phyloP scores from a whole-genome alignment of 805 yeast species.

The Ogataea sp. region DNA sequence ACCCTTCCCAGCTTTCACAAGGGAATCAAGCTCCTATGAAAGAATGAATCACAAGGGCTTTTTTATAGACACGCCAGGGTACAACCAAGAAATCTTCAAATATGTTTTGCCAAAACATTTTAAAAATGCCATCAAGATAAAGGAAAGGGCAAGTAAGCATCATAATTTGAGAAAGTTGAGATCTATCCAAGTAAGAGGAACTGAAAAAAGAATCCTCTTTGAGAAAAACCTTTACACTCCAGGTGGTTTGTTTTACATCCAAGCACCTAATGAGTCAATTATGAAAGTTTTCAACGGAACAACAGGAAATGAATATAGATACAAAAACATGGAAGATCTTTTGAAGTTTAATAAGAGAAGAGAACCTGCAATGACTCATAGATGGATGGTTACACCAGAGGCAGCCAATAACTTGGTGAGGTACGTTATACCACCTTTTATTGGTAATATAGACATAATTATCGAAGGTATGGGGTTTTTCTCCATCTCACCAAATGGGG shows the following conservation, averaged over 20 bases:
- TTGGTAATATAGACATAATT: conserved; percentile 58
- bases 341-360: conserved; percentile 14
- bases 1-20: conserved; percentile 65
- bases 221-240: conserved; percentile 27
- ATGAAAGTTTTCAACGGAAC: conserved; percentile 39
- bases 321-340: conserved; percentile 25
- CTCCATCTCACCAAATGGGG: conserved; percentile 53
- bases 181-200: conserved; percentile 6
- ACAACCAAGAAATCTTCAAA: conserved; percentile 23
- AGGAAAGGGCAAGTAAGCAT: conserved; percentile 4
- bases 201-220: conserved; percentile 8
- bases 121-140: conserved; percentile 3
- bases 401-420: conserved; percentile 28
- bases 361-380: conserved; percentile 16
- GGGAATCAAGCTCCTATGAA: conserved; percentile 36
- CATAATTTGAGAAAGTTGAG: conserved; percentile 2
- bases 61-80: conserved; percentile 43
- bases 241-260: conserved; percentile 56
- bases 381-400: conserved; percentile 12
- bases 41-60: conserved; percentile 16
- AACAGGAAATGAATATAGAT: conserved; percentile 31
- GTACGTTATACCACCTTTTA: conserved; percentile 62
- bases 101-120: conserved; percentile 13
- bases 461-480: conserved; percentile 58
- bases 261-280: conserved; percentile 44